Evolutionary conservation across 106 monocot genomes (phyloP), one percentile per base, ranked within the genome.

Genomic region (Xerophyta viscosa): DNA sequence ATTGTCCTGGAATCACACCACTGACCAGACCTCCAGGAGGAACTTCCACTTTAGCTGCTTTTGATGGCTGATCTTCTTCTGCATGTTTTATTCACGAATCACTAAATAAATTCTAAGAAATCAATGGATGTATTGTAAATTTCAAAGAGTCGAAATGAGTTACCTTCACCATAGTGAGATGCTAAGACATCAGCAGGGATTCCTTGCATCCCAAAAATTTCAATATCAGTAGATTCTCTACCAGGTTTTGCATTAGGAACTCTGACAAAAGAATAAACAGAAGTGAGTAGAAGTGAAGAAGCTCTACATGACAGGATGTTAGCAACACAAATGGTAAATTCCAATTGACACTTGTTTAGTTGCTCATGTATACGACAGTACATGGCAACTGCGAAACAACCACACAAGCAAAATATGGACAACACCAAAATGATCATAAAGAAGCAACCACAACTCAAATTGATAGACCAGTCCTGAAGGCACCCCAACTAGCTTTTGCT

Each of bases 171-270:
- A 53, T 86, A 86, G 25, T 80, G 86, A 37, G 76, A 80, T 36
- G 86, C 73, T 70, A 80, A 66, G 2, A 80, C 59, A 43, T 86
- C 73, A 43, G 80, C 68, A 70, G 80, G 86, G 43, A 86, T 80
- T 54, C 86, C 80, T 77, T 86, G 86, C 86, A 86, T 86, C 25
- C 86, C 86, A 57, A 77, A 86, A 17, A 80, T 77, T 72, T 86
- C 80, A 60, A 86, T 80, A 46, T 86, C 86, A 19, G 72, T 86
- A 28, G 80, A 80, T 59, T 80, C 80, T 64, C 86, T 77, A 3
- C 54, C 86, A 63, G 77, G 66, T 59, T 86, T 86, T 6, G 80
- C 80, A 67, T 86, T 86, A 30, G 80, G 86, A 56, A 86, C 86
- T 48, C 85, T 86, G 60, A 5, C 51, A 48, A 54, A 29, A 60